Base-by-base conservation (phyloP, 148 eudicot genomes). In the Pharnaceum exiguum region DNA sequence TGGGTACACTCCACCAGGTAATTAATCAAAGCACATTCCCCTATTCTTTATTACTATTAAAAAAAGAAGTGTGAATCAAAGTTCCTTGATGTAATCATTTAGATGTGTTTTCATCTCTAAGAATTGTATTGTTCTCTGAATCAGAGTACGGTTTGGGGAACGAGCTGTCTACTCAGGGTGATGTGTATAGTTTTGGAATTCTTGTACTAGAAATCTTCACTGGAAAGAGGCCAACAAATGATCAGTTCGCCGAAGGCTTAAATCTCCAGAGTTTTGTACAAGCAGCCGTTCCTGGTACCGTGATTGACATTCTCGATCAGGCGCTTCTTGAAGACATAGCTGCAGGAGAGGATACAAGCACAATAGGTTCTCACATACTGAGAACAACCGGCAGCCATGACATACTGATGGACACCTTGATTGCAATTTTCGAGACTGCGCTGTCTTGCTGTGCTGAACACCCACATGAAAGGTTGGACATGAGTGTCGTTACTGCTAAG, bases 161-260 rank as follows among this genome's bases (percentile, higher is more conserved):
- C 23, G 63, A 44, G 39, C 44, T 37, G 10, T 73, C 77, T 12
- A 51, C 50, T 31, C 22, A 24, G 5, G 77, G 77, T 2, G 77
- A 72, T 23, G 46, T 67, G 37, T 67, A 72, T 37, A 72, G 77
- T 51, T 72, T 60, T 5, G 77, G 77, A 44, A 67, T 72, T 18
- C 57, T 73, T 11, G 23, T 73, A 44, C 27, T 73, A 33, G 77
- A 67, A 54, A 43, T 56, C 17, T 60, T 73, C 11, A 73, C 69
- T 10, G 71, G 68, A 23, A 73, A 57, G 59, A 62, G 60, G 51
- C 72, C 77, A 2, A 73, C 69, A 15, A 64, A 62, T 46, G 30
- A 31, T 13, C 57, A 26, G 33, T 51, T 73, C 46, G 24, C 11
- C 0, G 51, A 49, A 15, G 69, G 60, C 3, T 18, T 51, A 9